Percentiles rank a stretch among this genome's conserved stretches.
phyloP scores from a whole-genome alignment of 2,329 filamentous ascomycete species.

The Chaetomiaceae sp. region DNA sequence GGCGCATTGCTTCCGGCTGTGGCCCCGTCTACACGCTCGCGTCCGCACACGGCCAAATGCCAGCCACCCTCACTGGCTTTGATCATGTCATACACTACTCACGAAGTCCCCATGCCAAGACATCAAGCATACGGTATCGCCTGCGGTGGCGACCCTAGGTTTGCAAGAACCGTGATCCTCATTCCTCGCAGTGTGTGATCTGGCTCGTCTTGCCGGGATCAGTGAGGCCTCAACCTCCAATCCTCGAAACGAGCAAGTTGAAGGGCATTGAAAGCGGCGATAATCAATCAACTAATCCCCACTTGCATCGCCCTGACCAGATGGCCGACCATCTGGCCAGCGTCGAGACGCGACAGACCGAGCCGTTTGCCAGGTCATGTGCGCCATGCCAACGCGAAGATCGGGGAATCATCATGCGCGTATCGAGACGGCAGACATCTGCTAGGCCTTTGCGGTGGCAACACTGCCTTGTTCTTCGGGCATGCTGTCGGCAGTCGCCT shows the following conservation, averaged over 20 bases:
- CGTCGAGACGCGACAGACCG: background rate
- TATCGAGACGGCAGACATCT: background rate
- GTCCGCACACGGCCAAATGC: no score
- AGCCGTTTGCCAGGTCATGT: constrained; percentile 3
- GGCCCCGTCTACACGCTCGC: no score
- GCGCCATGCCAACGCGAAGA: background rate
- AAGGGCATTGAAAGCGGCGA: background rate
- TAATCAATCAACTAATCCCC: no score
- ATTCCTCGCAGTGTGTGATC: no score
- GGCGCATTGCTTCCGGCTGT: no score
- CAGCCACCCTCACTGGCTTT: background rate
- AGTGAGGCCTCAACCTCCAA: background rate
- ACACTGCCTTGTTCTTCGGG: background rate
- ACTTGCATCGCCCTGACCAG: no score
- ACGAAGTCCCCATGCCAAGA: no score
- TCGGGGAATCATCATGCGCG: background rate
- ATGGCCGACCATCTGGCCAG: background rate
- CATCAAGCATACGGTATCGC: no score
- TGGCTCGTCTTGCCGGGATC: no score
- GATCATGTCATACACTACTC: background rate
- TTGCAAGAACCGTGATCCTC: no score
- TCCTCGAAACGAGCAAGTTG: background rate
- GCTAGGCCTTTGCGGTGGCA: background rate
- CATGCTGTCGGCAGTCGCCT: no score
- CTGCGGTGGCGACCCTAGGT: background rate